These are phyloP conservation scores for Immersiporthe knoxdaviesiana DNA, from an alignment of 2,329 filamentous ascomycete species.

Conservation along the genomic window DNA sequence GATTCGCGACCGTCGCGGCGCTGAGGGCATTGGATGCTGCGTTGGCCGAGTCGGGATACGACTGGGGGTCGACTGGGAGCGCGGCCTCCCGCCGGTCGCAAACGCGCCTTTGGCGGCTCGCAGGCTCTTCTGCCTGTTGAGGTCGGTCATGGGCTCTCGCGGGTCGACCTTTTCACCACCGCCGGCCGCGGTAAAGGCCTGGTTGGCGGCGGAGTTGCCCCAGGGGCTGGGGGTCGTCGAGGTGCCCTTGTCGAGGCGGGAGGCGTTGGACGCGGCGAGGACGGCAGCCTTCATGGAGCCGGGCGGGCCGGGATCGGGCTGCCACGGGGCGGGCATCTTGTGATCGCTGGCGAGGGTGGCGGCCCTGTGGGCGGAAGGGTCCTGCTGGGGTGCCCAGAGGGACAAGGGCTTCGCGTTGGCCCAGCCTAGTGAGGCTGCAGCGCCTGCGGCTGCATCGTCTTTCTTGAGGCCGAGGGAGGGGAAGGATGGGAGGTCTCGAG, in stretches of 20 bases:
- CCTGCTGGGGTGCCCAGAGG: constrained; percentile 67
- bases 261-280: constrained; percentile 49
- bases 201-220: constrained; percentile 71
- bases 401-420: constrained; percentile 56
- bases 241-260: constrained; percentile 46
- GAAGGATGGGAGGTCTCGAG: constrained; percentile 74
- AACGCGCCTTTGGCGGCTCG: constrained; percentile 80
- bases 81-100: constrained; percentile 56
- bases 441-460: constrained; percentile 66
- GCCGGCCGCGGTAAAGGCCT: constrained; percentile 42
- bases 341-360: constrained; percentile 39
- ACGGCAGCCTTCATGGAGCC: constrained; percentile 48
- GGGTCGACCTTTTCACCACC: constrained; percentile 43
- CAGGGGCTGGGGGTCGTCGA: constrained; percentile 39
- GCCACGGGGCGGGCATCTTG: constrained; percentile 49
- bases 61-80: constrained; percentile 66
- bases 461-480: constrained; percentile 66
- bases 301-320: constrained; percentile 58
- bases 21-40: constrained; percentile 70
- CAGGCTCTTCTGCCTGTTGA: constrained; percentile 67
- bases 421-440: constrained; percentile 76
- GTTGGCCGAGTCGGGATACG: constrained; percentile 57
- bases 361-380: constrained; percentile 53
- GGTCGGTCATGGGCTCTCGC: constrained; percentile 39
- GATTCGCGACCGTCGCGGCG: constrained; percentile 71